Evolutionary conservation across 768 basidiomycete genomes (phyloP), one percentile per base, ranked within the genome.

Genomic region (Trametes coccinea): DNA sequence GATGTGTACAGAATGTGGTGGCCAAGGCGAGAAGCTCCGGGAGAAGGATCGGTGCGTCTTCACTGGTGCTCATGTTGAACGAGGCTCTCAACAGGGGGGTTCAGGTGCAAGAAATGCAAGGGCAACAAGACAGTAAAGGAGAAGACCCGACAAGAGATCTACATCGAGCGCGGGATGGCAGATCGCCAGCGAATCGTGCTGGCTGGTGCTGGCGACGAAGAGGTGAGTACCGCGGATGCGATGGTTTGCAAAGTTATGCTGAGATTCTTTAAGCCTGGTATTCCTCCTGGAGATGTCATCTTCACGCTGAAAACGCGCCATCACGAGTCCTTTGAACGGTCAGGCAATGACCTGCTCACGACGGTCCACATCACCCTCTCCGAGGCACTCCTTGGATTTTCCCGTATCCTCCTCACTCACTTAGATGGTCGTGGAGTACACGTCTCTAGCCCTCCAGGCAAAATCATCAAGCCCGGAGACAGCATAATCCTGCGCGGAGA

Each of bases 301-400:
- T 95, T 99, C 71, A 80, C 87, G 16, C 78, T 99, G 46, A 82
- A 87, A 65, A 77, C 82, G 4, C 69, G 75, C 37, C 82, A 82
- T 0, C 95, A 99, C 66, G 78, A 85, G 5, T 86, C 89, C 1
- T 95, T 99, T 70, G 89, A 91, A 67, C 87, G 93, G 40, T 87
- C 88, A 10, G 90, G 90, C 54, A 85, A 85, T 61, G 90, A 95
- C 70, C 82, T 99, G 34, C 78, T 91, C 41, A 86, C 92, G 2
- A 86, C 83, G 34, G 84, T 94, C 59, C 86, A 87, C 48, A 88
- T 99, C 59, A 95, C 93, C 0, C 80, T 98, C 31, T 95, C 95
- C 9, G 96, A 99, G 75, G 92, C 95, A 3, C 82, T 98, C 9
- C 82, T 97, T 55, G 96, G 96, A n/a, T 95, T 99, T 77, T 91